Evolutionary conservation across 2,329 filamentous ascomycete genomes (phyloP), one percentile per base, ranked within the genome.

Genomic region (Trichoderma brevicompactum): DNA sequence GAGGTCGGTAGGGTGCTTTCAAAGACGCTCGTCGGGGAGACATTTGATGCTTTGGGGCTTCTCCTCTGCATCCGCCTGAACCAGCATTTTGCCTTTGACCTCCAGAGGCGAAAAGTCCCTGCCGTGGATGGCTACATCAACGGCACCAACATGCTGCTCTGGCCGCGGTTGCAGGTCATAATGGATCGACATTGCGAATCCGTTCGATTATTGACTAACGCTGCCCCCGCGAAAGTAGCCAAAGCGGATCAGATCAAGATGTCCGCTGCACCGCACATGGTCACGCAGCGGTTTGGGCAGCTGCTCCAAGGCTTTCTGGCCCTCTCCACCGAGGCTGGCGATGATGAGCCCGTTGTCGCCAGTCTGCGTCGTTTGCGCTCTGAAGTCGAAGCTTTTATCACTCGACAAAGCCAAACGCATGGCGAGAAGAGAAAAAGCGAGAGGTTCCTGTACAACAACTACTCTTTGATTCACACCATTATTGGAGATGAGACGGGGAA

Each of bases 281-380:
- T 96, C 17, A 97, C 95, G 0, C 95, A 99, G 76, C 88, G 93
- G n/a, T 98, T 98, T 73, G 95, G 92, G 0, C 94, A 97, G 78
- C 88, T 99, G 56, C 79, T 97, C 55, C 91, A 97, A 68, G 92
- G 92, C 2, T 90, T 98, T 36, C 79, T 98, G 36, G 82, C 87
- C 0, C 83, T 99, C 49, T 96, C 92, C 73, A 87, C 88, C n/a
- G 94, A 97, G 70, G 92, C 92, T 0, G 93, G 93, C 2, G 95
- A 98, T 70, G 94, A 97, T 70, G 95, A 99, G 76, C 95, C 95
- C 0, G 91, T 98, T 2, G 89, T 89, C 0, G 89, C 91, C 54
- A 96, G 92, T 72, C 78, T 99, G 53, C 84, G 85, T 12, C 86
- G 95, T 32, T 78, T 99, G 72, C 83, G 92, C 36, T 85, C 83